These are phyloP conservation scores for Phanerodontia chrysosporium DNA, from an alignment of 768 basidiomycete species.

Conservation along the genomic window DNA sequence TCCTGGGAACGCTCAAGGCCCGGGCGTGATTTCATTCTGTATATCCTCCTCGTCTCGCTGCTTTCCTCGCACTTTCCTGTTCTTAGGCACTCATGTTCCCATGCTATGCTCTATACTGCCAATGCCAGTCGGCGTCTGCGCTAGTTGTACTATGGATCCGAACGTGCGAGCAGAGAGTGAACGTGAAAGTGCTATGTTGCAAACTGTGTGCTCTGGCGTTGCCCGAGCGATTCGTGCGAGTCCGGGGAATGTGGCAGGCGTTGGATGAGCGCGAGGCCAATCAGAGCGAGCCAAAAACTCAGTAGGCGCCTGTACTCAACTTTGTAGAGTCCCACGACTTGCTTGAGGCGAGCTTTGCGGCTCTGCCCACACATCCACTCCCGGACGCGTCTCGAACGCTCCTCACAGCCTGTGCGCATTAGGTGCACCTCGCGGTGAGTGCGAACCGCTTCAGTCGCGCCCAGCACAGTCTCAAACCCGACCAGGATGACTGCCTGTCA, in stretches of 20 bases:
- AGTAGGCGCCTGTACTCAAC: neutral
- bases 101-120: conserved; percentile 37
- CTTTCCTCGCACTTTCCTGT: conserved; percentile 27
- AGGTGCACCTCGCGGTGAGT: conserved; percentile 18
- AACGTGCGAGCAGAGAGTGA: neutral
- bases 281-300: neutral
- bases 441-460: neutral
- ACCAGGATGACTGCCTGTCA: conserved; percentile 66
- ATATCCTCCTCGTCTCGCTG: conserved; percentile 31
- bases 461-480: neutral
- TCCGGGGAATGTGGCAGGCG: neutral
- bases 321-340: conserved; percentile 3
- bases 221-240: neutral
- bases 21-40: conserved; percentile 50
- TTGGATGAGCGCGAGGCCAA: neutral
- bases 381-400: conserved; percentile 15
- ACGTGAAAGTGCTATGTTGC: neutral
- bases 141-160: conserved; percentile 9
- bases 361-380: conserved; percentile 8
- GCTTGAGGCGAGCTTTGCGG: conserved; percentile 5
- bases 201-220: neutral
- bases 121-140: conserved; percentile 23
- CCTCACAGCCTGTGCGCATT: conserved; percentile 10
- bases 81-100: conserved; percentile 33
- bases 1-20: conserved; percentile 89